phyloP scores from a whole-genome alignment of 75 land plant genomes.

The Isoetes taiwanensis region DNA sequence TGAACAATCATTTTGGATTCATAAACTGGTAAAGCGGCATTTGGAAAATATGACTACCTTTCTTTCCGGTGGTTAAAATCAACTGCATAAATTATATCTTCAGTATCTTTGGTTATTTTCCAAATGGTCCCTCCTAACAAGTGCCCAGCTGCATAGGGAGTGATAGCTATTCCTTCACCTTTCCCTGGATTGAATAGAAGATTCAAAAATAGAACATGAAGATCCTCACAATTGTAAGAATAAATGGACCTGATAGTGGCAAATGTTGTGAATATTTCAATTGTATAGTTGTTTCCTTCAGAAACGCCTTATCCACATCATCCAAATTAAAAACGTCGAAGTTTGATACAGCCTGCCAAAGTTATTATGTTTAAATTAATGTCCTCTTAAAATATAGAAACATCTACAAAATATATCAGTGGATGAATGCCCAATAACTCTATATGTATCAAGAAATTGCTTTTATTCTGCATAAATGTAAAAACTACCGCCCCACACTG shows the following conservation, averaged over 20 bases:
- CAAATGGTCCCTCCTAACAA: slow-evolving; percentile 85
- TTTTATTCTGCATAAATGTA: no score
- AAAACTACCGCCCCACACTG: no score
- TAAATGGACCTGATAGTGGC: slow-evolving; percentile 54
- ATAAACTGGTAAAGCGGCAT: no score
- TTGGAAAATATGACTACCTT: slow-evolving; percentile 24
- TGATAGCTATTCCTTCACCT: slow-evolving; percentile 91
- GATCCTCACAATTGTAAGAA: not conserved
- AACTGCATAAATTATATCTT: slow-evolving; percentile 96
- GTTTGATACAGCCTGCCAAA: slow-evolving; percentile 85
- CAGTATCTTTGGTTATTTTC: slow-evolving; percentile 99
- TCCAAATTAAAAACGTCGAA: slow-evolving; percentile 91
- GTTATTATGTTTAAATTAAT: no score
- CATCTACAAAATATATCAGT: no score
- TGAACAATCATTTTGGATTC: no score
- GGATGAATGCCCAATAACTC: no score
- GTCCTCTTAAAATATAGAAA: no score
- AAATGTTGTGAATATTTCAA: slow-evolving; percentile 81
- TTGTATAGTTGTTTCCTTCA: slow-evolving; percentile 47
- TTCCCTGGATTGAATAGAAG: slow-evolving; percentile 36
- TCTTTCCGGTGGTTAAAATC: slow-evolving; percentile 97
- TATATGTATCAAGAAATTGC: no score
- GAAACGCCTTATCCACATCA: slow-evolving; percentile 80
- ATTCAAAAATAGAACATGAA: not conserved
- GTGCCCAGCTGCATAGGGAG: slow-evolving; percentile 94